These are phyloP conservation scores for Eutrema yunnanense DNA, from an alignment of 345 rosid genomes.

Conservation along the genomic window DNA sequence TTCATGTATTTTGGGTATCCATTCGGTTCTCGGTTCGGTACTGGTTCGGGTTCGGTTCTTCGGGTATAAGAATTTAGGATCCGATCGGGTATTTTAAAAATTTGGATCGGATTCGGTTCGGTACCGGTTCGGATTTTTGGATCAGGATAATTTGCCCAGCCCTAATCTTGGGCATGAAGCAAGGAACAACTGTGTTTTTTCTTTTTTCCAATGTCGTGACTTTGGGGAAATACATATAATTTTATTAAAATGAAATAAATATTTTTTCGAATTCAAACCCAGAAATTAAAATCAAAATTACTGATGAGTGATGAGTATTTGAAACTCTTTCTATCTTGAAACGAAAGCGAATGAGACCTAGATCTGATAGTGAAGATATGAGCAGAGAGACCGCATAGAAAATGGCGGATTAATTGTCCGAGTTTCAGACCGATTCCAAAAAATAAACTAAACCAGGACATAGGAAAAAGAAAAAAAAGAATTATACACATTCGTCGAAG, in stretches of 20 bases:
- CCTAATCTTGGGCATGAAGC: constrained; percentile 27
- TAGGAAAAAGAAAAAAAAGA: too few relatives aligned
- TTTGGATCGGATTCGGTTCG: too few relatives aligned
- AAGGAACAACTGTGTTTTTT: constrained; percentile 30
- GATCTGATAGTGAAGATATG: constrained; percentile 36
- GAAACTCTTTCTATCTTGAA: constrained; percentile 26
- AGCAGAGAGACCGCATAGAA: constrained; percentile 29
- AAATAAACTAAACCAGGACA: too few relatives aligned
- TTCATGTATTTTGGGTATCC: too few relatives aligned
- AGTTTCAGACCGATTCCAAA: too few relatives aligned
- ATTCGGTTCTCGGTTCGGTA: too few relatives aligned
- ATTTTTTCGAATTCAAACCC: background rate
- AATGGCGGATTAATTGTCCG: constrained; percentile 23
- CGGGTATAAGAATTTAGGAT: too few relatives aligned
- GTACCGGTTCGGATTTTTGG: too few relatives aligned
- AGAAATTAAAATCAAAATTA: background rate
- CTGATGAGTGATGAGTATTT: background rate
- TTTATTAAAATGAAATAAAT: background rate
- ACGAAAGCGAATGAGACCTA: constrained; percentile 34
- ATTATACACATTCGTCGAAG: too few relatives aligned
- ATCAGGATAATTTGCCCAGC: too few relatives aligned
- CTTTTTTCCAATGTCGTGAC: constrained; percentile 27
- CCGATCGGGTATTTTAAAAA: too few relatives aligned
- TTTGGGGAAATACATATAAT: constrained; percentile 11
- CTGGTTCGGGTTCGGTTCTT: too few relatives aligned